These are phyloP conservation scores for Trichosporon coremiiforme DNA, from an alignment of 1,284 basidiomycete species.

Conservation along the genomic window DNA sequence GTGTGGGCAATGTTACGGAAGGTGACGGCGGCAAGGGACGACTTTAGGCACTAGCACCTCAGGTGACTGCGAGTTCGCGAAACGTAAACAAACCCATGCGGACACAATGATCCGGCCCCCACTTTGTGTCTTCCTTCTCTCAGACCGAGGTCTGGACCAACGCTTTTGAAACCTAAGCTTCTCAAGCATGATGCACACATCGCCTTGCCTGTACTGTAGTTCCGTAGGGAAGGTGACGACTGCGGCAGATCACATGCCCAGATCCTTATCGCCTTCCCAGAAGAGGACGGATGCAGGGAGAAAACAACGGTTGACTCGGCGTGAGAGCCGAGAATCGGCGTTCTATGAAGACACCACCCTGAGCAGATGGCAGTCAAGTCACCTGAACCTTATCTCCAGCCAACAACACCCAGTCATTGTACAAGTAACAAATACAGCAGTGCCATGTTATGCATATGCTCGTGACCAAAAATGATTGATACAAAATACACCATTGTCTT, in stretches of 20 bases:
- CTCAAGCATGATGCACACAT: not conserved
- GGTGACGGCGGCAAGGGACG: not conserved
- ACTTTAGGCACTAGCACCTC: no score
- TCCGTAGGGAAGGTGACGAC: not conserved
- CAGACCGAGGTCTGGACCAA: not conserved
- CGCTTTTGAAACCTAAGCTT: not conserved
- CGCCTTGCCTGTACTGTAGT: no score
- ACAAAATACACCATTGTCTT: not conserved
- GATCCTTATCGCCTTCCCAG: no score
- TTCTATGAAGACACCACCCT: not conserved
- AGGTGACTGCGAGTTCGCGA: not conserved
- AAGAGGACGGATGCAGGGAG: no score
- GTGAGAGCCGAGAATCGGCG: not conserved
- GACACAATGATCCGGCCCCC: not conserved
- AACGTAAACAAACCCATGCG: constrained; percentile 3
- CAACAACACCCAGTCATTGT: not conserved
- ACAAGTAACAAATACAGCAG: not conserved
- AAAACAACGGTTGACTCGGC: not conserved
- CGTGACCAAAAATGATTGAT: constrained; percentile 3
- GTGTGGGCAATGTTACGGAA: constrained; percentile 9
- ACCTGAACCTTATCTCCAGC: constrained; percentile 9
- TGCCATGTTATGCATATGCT: constrained; percentile 10
- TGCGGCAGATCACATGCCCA: not conserved
- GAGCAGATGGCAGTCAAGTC: not conserved
- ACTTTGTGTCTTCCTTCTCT: not conserved